Base-by-base conservation (phyloP, 208 protist genomes). In the Zelonia costaricensis region DNA sequence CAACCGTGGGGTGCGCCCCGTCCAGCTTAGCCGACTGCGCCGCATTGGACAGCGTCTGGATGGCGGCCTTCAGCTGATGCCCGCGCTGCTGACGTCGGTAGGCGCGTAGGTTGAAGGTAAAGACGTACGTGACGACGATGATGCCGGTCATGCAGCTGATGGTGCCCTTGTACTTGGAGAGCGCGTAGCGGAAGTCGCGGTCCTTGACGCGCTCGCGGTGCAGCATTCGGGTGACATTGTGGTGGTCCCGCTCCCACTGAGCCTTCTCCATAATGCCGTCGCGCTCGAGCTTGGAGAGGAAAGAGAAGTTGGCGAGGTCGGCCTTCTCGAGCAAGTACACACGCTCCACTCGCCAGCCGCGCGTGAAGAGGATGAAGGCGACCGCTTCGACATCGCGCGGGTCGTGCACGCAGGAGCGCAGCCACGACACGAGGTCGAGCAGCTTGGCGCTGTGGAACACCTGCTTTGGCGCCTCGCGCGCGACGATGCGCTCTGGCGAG, bases 331-430 rank as follows among this genome's bases (percentile, higher is more conserved):
- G 71, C 18, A 93, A 64, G 46, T 86, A 91, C 18, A 92, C 47
- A 25, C 76, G 74, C 68, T 91, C 80, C 45, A 79, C 80, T 9
- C 88, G 77, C 88, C 88, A 94, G 18, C 88, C 88, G 42, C 83
- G 80, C 31, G 78, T 72, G 67, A 80, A 94, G 40, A 94, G 83
- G 48, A 92, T 84, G 47, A 82, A 81, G 30, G 85, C 79, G 1
- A 80, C 77, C 35, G 79, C 80, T 47, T 92, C 77, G 16, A 78
- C 68, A 53, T 94, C 88, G 8, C 78, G 72, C 0, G 56, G 51
- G 53, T 94, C 85, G n/a, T 69, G 73, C 48, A 86, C 76, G 47
- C 71, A 82, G 33, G 77, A 80, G 22, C 74, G 76, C 58, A 94
- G 62, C 88, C 88, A 94, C 42, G 65, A 78, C 15, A 91, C 52